Conservation (phyloP, 352 stramenopile species). For the Globisporangium paroecandrum region DNA sequence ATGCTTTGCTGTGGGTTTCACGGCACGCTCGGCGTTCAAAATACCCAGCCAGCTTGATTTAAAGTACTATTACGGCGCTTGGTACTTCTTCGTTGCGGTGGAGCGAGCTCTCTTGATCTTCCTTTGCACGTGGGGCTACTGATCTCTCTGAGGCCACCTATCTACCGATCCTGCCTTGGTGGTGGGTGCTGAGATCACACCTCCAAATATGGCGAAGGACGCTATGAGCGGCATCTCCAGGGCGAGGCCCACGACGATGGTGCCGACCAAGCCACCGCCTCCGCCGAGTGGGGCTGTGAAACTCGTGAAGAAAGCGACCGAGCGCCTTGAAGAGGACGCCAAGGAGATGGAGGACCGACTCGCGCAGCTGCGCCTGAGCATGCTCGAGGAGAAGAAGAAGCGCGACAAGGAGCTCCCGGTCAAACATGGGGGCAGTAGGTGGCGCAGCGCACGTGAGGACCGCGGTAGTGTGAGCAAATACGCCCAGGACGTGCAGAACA, state of each 20-base stretch:
- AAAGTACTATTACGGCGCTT: background rate
- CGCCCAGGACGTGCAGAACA: constrained; percentile 54
- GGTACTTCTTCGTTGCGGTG: background rate
- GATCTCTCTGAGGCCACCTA: background rate
- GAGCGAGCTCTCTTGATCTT: background rate
- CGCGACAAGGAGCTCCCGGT: constrained; percentile 44
- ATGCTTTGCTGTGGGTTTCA: background rate
- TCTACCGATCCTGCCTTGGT: background rate
- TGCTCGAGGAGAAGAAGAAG: constrained; percentile 67
- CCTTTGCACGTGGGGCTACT: background rate
- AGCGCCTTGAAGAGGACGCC: constrained; percentile 71
- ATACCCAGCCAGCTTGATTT: background rate
- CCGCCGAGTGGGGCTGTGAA: constrained; percentile 3
- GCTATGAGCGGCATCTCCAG: background rate
- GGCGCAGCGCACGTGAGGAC: constrained; percentile 71
- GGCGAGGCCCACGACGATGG: background rate
- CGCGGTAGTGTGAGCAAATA: constrained; percentile 73
- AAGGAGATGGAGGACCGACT: constrained; percentile 68
- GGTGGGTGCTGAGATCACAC: background rate
- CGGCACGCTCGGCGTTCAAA: too few relatives aligned
- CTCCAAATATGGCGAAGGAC: constrained; percentile 14
- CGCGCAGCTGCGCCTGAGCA: constrained; percentile 45
- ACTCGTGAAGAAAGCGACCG: constrained; percentile 33
- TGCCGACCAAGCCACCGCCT: background rate
- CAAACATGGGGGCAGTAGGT: constrained; percentile 68